Evolutionary conservation across 352 stramenopile species (phyloP).

Genomic region (Phytopythium boreale): DNA sequence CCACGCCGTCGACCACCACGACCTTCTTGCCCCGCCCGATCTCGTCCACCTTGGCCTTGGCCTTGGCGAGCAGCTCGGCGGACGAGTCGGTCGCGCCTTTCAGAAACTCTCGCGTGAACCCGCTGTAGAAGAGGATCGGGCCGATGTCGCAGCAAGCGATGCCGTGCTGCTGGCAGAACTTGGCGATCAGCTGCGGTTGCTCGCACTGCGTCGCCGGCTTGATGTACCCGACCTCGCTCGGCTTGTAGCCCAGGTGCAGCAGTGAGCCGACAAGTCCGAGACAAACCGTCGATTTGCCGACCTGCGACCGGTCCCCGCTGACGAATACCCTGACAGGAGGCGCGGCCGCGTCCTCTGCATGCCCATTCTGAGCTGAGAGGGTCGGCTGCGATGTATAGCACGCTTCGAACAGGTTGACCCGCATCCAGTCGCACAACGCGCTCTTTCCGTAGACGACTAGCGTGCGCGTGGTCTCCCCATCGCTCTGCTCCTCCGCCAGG

Average conservation of each 20-base stretch:
- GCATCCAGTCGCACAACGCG: constrained; percentile 33
- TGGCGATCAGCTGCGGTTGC: constrained; percentile 90
- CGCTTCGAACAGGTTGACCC: constrained; percentile 28
- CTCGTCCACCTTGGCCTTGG: constrained; percentile 82
- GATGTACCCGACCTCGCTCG: constrained; percentile 95
- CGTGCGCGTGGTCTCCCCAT: constrained; percentile 9
- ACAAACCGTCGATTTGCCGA: constrained; percentile 96
- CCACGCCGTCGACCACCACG: constrained; percentile 96
- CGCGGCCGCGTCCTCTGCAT: not conserved
- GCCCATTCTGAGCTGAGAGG: not conserved
- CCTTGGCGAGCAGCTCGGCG: constrained; percentile 81
- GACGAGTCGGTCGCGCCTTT: constrained; percentile 87
- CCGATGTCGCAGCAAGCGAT: constrained; percentile 90
- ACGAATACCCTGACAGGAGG: constrained; percentile 61
- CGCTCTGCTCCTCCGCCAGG: not conserved
- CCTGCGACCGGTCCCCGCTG: constrained; percentile 82
- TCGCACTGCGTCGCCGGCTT: constrained; percentile 98
- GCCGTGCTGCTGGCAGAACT: constrained; percentile 89
- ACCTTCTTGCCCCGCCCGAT: constrained; percentile 88
- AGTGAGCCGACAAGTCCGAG: constrained; percentile 92
- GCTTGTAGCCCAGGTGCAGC: constrained; percentile 57
- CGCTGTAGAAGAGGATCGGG: constrained; percentile 96
- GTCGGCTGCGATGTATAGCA: constrained; percentile 9
- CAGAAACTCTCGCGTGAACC: constrained; percentile 96
- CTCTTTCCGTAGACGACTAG: constrained; percentile 27